phyloP scores from a whole-genome alignment of 192 early-diverging fungal genomes.

The Linderina pennispora region DNA sequence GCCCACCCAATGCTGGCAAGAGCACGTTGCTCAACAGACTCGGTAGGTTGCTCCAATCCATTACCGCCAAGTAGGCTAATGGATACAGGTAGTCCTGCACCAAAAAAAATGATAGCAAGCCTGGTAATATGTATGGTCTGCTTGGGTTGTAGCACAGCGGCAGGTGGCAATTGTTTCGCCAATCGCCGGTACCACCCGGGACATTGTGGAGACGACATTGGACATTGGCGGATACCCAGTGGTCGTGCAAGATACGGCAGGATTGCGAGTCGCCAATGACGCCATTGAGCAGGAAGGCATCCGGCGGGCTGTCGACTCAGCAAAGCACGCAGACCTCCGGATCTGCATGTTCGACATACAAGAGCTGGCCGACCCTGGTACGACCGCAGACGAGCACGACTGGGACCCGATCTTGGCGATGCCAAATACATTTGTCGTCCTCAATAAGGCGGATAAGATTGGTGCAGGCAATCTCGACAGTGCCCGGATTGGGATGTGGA shows the following conservation, averaged over 20 bases:
- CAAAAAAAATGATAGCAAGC: no score
- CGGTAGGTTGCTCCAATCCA: no score
- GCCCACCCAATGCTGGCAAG: conserved; percentile 76
- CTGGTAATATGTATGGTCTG: no score
- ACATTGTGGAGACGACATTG: conserved; percentile 66
- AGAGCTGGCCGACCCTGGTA: not conserved
- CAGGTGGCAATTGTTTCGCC: conserved; percentile 72
- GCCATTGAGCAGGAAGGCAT: conserved; percentile 66
- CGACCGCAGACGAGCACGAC: not conserved
- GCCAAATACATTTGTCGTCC: conserved; percentile 52
- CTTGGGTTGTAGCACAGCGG: conserved; percentile 57
- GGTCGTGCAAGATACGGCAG: conserved; percentile 68
- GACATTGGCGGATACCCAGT: conserved; percentile 74
- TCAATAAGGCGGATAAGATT: conserved; percentile 56
- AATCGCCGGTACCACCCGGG: conserved; percentile 69
- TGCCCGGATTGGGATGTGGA: not conserved
- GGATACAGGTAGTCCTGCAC: no score
- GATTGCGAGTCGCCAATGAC: conserved; percentile 54
- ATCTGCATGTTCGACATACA: conserved; percentile 53
- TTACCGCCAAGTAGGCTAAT: no score
- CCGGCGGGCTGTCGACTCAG: conserved; percentile 47
- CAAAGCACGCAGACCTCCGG: conserved; percentile 56
- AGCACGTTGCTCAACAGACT: conserved; percentile 65
- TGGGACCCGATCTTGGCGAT: conserved; percentile 16
- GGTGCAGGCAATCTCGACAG: no score